These are phyloP conservation scores for Neoboletus brunneissimus DNA, from an alignment of 768 basidiomycete genomes.

Conservation along the genomic window DNA sequence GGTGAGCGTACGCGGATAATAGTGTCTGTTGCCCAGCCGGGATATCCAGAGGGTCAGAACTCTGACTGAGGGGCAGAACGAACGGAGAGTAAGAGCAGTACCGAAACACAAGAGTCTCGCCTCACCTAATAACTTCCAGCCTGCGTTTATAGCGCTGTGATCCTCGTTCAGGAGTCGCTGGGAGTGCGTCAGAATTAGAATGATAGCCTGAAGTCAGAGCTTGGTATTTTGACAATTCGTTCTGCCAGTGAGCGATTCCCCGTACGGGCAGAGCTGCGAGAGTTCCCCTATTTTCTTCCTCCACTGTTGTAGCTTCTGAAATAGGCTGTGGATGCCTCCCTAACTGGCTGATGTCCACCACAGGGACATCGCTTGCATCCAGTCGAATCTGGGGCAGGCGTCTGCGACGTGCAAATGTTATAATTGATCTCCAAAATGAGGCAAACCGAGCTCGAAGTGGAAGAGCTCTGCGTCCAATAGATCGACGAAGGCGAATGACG, in stretches of 20 bases:
- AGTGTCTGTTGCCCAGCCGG: conserved; percentile 8
- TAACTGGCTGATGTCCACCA: no score
- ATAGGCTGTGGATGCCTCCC: not conserved
- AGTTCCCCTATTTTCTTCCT: not conserved
- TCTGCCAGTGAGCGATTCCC: not conserved
- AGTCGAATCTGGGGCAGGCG: not conserved
- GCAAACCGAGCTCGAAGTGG: no score
- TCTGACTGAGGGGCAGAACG: not conserved
- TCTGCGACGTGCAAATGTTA: not conserved
- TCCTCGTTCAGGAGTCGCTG: conserved; percentile 8
- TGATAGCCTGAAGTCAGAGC: not conserved
- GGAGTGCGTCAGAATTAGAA: not conserved
- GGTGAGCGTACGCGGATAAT: conserved; percentile 5
- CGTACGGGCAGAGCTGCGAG: conserved; percentile 6
- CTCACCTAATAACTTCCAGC: not conserved
- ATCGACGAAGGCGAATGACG: no score
- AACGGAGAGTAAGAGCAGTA: not conserved
- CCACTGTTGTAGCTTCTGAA: not conserved
- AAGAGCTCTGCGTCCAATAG: no score
- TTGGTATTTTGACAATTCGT: not conserved
- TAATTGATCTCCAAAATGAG: conserved; percentile 5
- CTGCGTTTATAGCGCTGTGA: conserved; percentile 10
- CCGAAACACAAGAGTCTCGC: not conserved
- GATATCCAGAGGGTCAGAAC: not conserved
- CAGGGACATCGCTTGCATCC: not conserved